These are phyloP conservation scores for Phytophthora constricta DNA, from an alignment of 352 stramenopile genomes.

Conservation along the genomic window DNA sequence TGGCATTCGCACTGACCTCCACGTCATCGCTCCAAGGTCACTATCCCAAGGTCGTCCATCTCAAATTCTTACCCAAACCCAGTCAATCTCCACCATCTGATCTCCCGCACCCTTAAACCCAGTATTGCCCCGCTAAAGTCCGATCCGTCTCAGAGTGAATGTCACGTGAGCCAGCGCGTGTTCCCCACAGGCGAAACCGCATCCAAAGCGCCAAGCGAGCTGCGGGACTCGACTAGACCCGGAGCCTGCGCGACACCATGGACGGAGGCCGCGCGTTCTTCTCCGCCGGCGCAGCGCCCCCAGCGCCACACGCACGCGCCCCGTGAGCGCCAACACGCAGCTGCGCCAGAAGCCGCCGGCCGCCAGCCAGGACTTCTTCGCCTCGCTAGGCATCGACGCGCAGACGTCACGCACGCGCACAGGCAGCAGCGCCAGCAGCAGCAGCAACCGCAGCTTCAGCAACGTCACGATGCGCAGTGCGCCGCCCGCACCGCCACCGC, in stretches of 20 bases:
- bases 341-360: constrained; percentile 63
- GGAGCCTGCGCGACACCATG: too few species aligned
- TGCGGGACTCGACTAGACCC: too few species aligned
- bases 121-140: too few species aligned
- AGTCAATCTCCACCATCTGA: not conserved
- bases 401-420: constrained; percentile 20
- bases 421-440: constrained; percentile 29
- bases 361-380: constrained; percentile 61
- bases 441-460: constrained; percentile 47
- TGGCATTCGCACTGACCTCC: too few species aligned
- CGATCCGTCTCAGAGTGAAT: not conserved
- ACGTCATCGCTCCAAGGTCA: not conserved
- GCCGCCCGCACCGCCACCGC: not conserved
- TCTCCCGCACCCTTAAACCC: not conserved
- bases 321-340: constrained; percentile 61
- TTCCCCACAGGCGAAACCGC: constrained; percentile 35
- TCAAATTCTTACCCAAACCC: too few species aligned
- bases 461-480: constrained; percentile 29
- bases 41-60: not conserved
- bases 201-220: constrained; percentile 26
- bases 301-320: constrained; percentile 35
- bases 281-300: constrained; percentile 7
- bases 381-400: constrained; percentile 53
- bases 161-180: not conserved
- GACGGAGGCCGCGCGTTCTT: constrained; percentile 43